Percentiles rank a stretch among this genome's conserved stretches.
These are phyloP conservation scores for Aspergillus carbonarius DNA, from an alignment of 2,329 filamentous ascomycete genomes.

Conservation along the genomic window DNA sequence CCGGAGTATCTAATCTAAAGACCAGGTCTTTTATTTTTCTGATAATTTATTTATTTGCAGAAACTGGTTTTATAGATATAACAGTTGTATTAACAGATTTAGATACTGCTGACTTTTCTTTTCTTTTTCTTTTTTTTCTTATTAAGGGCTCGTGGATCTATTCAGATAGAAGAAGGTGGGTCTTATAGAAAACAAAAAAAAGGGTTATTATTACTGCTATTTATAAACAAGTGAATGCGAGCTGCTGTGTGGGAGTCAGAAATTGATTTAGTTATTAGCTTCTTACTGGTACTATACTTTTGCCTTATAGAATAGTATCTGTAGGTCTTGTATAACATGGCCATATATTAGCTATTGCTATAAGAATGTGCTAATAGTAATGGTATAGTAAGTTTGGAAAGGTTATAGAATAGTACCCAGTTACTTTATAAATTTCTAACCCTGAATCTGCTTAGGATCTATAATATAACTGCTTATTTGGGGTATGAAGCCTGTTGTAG, in stretches of 20 bases:
- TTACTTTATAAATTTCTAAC: neutral
- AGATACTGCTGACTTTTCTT: neutral
- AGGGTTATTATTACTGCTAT: neutral
- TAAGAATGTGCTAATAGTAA: neutral
- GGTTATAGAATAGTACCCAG: neutral
- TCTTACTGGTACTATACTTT: neutral
- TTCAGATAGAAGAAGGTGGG: neutral
- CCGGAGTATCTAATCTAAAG: neutral
- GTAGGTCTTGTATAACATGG: neutral
- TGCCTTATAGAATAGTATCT: neutral
- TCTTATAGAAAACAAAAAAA: neutral
- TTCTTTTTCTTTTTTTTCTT: neutral
- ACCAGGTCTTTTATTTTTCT: neutral
- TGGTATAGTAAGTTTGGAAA: neutral
- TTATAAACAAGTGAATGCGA: neutral
- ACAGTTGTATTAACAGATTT: neutral
- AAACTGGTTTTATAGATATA: neutral
- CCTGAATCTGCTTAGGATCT: neutral
- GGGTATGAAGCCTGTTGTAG: neutral
- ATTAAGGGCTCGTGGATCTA: neutral
- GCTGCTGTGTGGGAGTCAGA: neutral
- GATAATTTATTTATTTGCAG: neutral
- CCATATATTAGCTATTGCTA: neutral
- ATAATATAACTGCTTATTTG: neutral
- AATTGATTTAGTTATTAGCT: neutral